phyloP scores from a whole-genome alignment of 768 basidiomycete species.

The Podaxis sp. region DNA sequence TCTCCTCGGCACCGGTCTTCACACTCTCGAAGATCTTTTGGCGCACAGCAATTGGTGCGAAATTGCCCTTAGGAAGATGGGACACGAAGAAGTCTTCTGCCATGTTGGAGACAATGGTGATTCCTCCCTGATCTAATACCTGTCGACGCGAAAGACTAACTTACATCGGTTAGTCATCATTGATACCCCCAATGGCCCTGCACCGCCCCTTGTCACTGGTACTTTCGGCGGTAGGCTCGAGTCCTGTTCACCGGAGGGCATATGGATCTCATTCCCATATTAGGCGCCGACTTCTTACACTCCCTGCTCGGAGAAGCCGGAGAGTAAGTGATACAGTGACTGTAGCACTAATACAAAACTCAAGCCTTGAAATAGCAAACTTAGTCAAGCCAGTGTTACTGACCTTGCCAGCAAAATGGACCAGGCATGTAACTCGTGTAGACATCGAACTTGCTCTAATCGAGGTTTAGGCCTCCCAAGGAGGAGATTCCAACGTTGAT shows the following conservation, averaged over 20 bases:
- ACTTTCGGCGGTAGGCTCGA: constrained; percentile 54
- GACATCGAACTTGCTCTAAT: neutral
- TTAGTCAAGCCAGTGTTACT: constrained; percentile 61
- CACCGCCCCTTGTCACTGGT: constrained; percentile 65
- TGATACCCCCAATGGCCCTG: constrained; percentile 52
- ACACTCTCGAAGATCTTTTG: constrained; percentile 71
- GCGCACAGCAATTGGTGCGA: constrained; percentile 85
- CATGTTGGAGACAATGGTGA: constrained; percentile 72
- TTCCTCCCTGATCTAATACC: neutral
- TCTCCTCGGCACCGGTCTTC: constrained; percentile 64
- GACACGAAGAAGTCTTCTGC: constrained; percentile 69
- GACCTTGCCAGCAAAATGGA: constrained; percentile 53
- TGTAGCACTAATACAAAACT: neutral
- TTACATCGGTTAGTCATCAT: constrained; percentile 33
- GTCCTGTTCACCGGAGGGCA: neutral
- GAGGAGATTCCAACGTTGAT: constrained; percentile 31
- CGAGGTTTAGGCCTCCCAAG: constrained; percentile 28
- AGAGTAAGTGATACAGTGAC: constrained; percentile 38
- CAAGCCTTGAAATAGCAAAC: constrained; percentile 33
- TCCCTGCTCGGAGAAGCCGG: constrained; percentile 65
- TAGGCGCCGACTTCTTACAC: constrained; percentile 61
- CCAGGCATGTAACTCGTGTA: constrained; percentile 25
- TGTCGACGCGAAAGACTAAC: neutral
- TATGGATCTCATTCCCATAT: neutral
- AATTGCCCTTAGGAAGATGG: constrained; percentile 66